Conservation (phyloP, 305 asterid species). For the Stenogyne calaminthoides region DNA sequence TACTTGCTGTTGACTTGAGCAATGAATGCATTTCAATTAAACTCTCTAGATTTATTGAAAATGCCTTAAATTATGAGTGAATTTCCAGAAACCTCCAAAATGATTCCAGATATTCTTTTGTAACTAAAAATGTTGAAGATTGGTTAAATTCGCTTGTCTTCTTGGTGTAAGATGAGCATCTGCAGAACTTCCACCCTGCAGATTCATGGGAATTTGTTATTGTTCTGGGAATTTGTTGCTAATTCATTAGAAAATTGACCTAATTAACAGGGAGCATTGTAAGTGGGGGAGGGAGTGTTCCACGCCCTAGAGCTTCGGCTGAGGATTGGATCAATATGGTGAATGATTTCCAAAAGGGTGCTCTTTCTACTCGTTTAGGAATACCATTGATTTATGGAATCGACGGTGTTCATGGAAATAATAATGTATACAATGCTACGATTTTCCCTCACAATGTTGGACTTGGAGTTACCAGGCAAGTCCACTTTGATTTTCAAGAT, state of each 20-base stretch:
- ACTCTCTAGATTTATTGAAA: not conserved
- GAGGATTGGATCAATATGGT: slow-evolving; percentile 47
- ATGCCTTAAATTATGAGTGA: not conserved
- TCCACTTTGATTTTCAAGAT: not conserved
- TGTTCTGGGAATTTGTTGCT: not conserved
- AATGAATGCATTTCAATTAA: not conserved
- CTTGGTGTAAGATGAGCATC: not conserved
- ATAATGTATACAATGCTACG: slow-evolving; percentile 53
- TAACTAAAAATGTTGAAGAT: not conserved
- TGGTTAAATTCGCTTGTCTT: not conserved
- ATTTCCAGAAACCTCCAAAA: not conserved
- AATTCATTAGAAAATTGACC: not conserved
- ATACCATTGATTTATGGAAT: slow-evolving; percentile 50
- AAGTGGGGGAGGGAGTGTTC: slow-evolving; percentile 51
- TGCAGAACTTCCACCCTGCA: not conserved
- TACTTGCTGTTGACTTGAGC: not conserved
- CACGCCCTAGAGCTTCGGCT: slow-evolving; percentile 38
- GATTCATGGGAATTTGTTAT: not conserved
- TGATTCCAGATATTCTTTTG: not conserved
- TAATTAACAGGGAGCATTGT: slow-evolving; percentile 32
- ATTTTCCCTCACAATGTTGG: slow-evolving; percentile 72
- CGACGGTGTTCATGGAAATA: slow-evolving; percentile 55
- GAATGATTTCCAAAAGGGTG: slow-evolving; percentile 39
- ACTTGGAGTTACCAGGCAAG: slow-evolving; percentile 59
- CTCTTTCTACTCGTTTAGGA: slow-evolving; percentile 43